Base-by-base conservation (phyloP, 306 rosid species). In the Medicago arabica region DNA sequence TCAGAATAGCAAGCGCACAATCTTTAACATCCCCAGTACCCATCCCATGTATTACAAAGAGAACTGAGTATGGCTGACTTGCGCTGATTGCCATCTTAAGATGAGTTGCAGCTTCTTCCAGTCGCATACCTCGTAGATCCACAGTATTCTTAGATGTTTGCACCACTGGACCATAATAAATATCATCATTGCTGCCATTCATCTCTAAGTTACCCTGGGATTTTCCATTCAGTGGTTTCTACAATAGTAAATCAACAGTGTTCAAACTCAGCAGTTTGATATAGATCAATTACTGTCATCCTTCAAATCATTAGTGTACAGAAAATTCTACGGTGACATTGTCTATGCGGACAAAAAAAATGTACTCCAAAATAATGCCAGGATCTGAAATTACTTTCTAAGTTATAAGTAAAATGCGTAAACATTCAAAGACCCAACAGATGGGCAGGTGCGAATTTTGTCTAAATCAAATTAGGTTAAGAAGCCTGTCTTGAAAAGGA, bases 11-110 rank as follows among this genome's bases (percentile, higher is more conserved):
- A 39, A 90, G 83, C 6, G 87, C 90, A 19, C 87, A 80, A 46
- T 85, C 89, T 86, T 91, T 91, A 67, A 94, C 53, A 67, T 92
- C 97, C 23, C 98, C 97, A 7, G 93, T 89, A 74, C 97, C 98
- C 91, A 86, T 89, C 55, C 98, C 98, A 71, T 89, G 98, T 39
- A 93, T 46, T 16, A 94, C 84, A 82, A 94, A 94, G 72, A 94
- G 83, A 88, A 94, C 89, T 1, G 98, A 91, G 67, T 84, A 87
- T n/a, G 91, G 82, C 13, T 84, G 83, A 75, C 91, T 83, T 23
- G 77, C 54, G 38, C 85, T 75, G 7, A 91, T 88, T 67, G 90
- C 91, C 93, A 87, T 86, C 77, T 89, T 97, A 44, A 94, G 92
- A 54, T 85, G 83, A 71, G 82, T 58, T 61, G 98, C 83, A 77